A percentile compares a stretch with the other conserved stretches of the same genome.
Evolutionary conservation across 768 basidiomycete species (phyloP).

Genomic region (Lactarius vividus): DNA sequence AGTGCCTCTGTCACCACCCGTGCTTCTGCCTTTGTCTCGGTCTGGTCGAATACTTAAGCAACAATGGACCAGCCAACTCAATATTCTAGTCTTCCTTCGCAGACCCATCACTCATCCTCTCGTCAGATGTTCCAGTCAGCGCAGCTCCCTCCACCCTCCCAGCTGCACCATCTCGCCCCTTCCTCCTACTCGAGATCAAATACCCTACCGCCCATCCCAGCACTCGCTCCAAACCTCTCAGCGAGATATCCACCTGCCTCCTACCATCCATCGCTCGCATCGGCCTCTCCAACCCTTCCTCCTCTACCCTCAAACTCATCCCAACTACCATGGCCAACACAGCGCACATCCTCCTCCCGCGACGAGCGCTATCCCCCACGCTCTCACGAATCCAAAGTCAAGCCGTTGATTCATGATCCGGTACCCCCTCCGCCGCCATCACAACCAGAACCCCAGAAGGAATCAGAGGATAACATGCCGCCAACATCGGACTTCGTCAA

Average conservation of each 20-base stretch:
- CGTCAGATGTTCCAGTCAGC: slow-evolving; percentile 42
- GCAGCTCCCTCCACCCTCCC: slow-evolving; percentile 45
- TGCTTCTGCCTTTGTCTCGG: slow-evolving; percentile 7
- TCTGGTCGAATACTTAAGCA: slow-evolving; percentile 23
- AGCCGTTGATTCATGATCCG: slow-evolving; percentile 25
- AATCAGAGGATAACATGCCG: slow-evolving; percentile 69
- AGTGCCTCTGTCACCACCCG: slow-evolving; percentile 12
- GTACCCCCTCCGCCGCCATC: slow-evolving; percentile 26
- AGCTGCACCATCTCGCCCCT: slow-evolving; percentile 40
- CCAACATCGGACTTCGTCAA: slow-evolving; percentile 93
- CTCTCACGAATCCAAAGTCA: slow-evolving; percentile 31
- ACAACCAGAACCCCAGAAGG: slow-evolving; percentile 25
- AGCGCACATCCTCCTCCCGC: slow-evolving; percentile 36
- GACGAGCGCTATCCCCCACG: slow-evolving; percentile 36
- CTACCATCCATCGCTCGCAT: slow-evolving; percentile 37
- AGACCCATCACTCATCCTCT: slow-evolving; percentile 31
- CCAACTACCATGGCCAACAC: slow-evolving; percentile 35
- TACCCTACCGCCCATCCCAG: slow-evolving; percentile 42
- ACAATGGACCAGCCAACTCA: slow-evolving; percentile 33
- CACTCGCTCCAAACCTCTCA: slow-evolving; percentile 31
- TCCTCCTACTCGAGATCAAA: slow-evolving; percentile 38
- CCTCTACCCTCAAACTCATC: slow-evolving; percentile 32
- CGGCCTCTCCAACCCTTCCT: slow-evolving; percentile 33
- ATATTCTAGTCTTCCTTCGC: slow-evolving; percentile 27
- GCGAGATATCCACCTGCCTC: slow-evolving; percentile 38